Conservation (phyloP, 169 alveolate species). For the Eimeria acervulina region DNA sequence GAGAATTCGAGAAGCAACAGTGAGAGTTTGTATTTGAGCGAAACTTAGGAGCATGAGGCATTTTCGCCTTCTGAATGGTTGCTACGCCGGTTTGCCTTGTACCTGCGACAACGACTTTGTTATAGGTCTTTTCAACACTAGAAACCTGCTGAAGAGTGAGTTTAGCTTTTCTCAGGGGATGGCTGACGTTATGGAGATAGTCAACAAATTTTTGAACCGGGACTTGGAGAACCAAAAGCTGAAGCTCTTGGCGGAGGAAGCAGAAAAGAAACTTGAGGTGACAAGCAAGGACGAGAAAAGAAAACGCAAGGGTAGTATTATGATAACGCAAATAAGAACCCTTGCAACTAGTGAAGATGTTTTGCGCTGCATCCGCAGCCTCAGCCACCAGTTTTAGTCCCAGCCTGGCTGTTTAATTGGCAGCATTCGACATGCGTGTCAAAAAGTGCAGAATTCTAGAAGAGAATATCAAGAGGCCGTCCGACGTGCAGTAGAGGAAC, state of each 20-base stretch:
- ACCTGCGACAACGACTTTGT: neutral
- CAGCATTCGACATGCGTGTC: neutral
- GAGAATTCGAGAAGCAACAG: slow-evolving; percentile 84
- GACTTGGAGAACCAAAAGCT: slow-evolving; percentile 81
- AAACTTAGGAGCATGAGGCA: too few relatives aligned
- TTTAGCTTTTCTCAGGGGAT: slow-evolving; percentile 66
- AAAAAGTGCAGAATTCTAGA: slow-evolving; percentile 49
- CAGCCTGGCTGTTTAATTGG: neutral
- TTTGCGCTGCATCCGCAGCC: neutral
- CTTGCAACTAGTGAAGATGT: neutral
- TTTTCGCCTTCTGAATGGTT: neutral
- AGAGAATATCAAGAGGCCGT: slow-evolving; percentile 64
- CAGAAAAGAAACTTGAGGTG: slow-evolving; percentile 81
- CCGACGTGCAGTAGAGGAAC: slow-evolving; percentile 73
- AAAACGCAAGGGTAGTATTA: neutral
- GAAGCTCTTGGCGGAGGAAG: slow-evolving; percentile 72
- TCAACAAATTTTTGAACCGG: slow-evolving; percentile 80
- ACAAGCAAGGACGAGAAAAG: neutral
- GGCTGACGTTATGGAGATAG: slow-evolving; percentile 84
- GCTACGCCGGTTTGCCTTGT: neutral
- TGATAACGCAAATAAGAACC: neutral
- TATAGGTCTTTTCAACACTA: too few relatives aligned
- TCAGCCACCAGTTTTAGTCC: neutral
- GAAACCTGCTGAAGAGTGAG: neutral
- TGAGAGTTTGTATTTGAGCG: neutral